These are phyloP conservation scores for Fusarium praegraminearum DNA, from an alignment of 2,329 filamentous ascomycete species.

Conservation along the genomic window DNA sequence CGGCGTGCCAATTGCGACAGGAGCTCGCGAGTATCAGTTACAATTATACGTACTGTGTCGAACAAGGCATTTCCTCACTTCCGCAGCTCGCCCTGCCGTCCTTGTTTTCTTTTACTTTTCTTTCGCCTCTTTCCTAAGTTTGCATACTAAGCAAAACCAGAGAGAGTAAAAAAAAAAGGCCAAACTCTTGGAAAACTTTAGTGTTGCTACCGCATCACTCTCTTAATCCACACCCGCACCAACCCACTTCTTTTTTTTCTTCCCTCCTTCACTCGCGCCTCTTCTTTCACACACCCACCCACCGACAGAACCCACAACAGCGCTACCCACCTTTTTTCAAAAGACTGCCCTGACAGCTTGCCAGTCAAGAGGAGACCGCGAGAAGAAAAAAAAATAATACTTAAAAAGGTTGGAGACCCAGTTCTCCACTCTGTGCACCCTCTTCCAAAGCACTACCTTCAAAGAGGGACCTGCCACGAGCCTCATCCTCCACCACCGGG, in stretches of 20 bases:
- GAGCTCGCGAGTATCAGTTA: constrained; percentile 35
- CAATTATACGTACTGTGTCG: constrained; percentile 37
- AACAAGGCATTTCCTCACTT: constrained; percentile 44
- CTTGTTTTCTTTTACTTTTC: constrained; percentile 19
- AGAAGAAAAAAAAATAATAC: constrained; percentile 49
- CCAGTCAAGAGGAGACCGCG: constrained; percentile 32
- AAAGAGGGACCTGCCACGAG: constrained; percentile 55
- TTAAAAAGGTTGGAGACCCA: constrained; percentile 59
- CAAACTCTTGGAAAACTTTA: constrained; percentile 27
- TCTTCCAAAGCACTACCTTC: constrained; percentile 59
- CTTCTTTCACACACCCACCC: constrained; percentile 42
- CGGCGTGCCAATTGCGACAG: constrained; percentile 32
- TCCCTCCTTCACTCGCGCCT: constrained; percentile 44
- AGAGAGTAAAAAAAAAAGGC: not conserved
- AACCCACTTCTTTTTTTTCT: constrained; percentile 42
- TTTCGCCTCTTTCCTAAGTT: constrained; percentile 29
- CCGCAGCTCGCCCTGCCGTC: constrained; percentile 24
- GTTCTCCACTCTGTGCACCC: constrained; percentile 60
- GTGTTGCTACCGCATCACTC: constrained; percentile 33
- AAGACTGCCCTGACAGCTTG: constrained; percentile 48
- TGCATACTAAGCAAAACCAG: constrained; percentile 37
- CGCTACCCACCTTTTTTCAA: constrained; percentile 48
- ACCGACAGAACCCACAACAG: constrained; percentile 39
- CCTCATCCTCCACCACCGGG: constrained; percentile 57
- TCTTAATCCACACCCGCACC: constrained; percentile 43